Percentiles rank a stretch among this genome's conserved stretches.
Evolutionary conservation across 805 yeast genomes (phyloP).

Genomic region (Deakozyma indianensis): DNA sequence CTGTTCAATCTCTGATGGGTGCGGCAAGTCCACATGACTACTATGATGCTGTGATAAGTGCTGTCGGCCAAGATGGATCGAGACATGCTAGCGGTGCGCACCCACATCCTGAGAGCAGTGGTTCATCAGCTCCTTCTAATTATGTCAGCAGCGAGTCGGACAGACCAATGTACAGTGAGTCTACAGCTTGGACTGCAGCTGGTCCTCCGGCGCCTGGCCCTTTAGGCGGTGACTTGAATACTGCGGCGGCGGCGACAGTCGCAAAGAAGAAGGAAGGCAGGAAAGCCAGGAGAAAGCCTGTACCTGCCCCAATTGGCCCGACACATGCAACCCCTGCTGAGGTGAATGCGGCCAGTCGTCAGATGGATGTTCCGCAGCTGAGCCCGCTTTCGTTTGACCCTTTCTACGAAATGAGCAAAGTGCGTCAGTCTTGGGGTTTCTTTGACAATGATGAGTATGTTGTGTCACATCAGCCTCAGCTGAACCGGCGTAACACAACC

Average conservation of each 20-base stretch:
- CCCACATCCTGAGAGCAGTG: constrained; percentile 12
- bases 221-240: background rate
- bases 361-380: background rate
- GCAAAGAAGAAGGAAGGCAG: background rate
- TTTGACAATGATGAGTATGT: background rate
- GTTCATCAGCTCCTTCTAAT: background rate
- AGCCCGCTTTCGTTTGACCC: background rate
- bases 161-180: background rate
- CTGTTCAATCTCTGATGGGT: constrained; percentile 8
- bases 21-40: constrained; percentile 9
- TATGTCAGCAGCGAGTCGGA: background rate
- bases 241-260: background rate
- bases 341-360: background rate
- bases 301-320: background rate
- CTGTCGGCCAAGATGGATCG: background rate
- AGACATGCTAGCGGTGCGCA: constrained; percentile 5
- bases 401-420: constrained; percentile 1
- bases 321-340: background rate
- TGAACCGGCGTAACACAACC: background rate
- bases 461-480: background rate
- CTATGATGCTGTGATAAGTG: constrained; percentile 6
- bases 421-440: background rate
- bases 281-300: background rate
- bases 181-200: background rate
- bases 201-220: background rate